These are phyloP conservation scores for Dalbergia cochinchinensis DNA, from an alignment of 306 rosid species.

Conservation along the genomic window DNA sequence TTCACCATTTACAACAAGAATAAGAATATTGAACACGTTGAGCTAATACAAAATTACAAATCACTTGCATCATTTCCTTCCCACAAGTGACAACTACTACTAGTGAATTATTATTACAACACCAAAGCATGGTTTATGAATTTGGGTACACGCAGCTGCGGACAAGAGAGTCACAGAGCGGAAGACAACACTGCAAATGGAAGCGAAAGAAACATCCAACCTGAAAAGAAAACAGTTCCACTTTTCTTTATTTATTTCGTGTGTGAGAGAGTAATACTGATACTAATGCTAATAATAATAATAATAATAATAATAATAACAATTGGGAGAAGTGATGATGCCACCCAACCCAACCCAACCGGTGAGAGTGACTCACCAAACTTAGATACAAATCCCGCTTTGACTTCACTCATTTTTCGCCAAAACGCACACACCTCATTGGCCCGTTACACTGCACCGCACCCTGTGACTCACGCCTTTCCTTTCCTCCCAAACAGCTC, in stretches of 20 bases:
- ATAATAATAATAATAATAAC: background rate
- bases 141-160: background rate
- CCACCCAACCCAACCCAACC: constrained; percentile 38
- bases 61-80: background rate
- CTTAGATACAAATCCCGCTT: constrained; percentile 38
- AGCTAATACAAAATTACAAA: background rate
- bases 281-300: too few species aligned
- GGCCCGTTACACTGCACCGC: constrained; percentile 47
- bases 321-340: background rate
- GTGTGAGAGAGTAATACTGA: background rate
- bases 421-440: constrained; percentile 36
- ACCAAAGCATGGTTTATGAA: constrained; percentile 29
- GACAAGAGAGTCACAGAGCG: background rate
- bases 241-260: background rate
- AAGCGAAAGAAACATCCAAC: constrained; percentile 60
- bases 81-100: background rate
- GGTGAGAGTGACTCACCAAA: constrained; percentile 48
- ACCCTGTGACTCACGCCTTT: constrained; percentile 44
- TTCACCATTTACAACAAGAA: constrained; percentile 1
- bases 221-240: constrained; percentile 31
- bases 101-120: background rate
- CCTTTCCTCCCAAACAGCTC: constrained; percentile 7
- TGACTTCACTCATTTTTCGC: constrained; percentile 43
- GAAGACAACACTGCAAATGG: constrained; percentile 36
- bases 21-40: constrained; percentile 7